Evolutionary conservation across 2,329 filamentous ascomycete genomes (phyloP).

Genomic region (Davidsoniella virescens): DNA sequence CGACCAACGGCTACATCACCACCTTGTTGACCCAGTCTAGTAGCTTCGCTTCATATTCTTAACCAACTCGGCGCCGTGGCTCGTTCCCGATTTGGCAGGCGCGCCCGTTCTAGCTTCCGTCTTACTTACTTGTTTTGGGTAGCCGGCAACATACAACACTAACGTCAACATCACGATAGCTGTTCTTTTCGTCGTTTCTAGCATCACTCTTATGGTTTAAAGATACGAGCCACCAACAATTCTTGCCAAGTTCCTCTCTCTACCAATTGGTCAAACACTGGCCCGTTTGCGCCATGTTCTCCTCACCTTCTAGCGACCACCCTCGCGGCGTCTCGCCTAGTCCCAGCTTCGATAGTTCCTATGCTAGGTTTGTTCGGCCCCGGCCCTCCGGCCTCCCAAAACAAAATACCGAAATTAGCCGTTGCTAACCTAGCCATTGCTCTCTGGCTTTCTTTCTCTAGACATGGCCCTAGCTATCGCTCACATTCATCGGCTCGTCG

Average conservation of each 20-base stretch:
- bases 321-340: constrained; percentile 9
- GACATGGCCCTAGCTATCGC: constrained; percentile 7
- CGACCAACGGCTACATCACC: too few relatives aligned
- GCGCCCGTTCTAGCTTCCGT: too few relatives aligned
- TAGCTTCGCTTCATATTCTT: too few relatives aligned
- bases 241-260: neutral
- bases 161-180: neutral
- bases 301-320: constrained; percentile 5
- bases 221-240: neutral
- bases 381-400: neutral
- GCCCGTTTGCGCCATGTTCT: constrained; percentile 5
- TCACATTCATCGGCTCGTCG: constrained; percentile 39
- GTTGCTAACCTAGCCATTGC: neutral
- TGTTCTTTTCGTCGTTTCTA: neutral
- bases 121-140: neutral
- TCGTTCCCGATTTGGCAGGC: too few relatives aligned
- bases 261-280: neutral
- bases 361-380: constrained; percentile 3
- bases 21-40: too few relatives aligned
- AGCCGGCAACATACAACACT: neutral
- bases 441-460: neutral
- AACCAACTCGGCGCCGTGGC: too few relatives aligned
- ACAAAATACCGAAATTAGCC: neutral
- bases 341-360: constrained; percentile 8
- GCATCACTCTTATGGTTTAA: neutral